Percentiles rank a stretch among this genome's conserved stretches.
phyloP scores from a whole-genome alignment of 345 rosid genomes.

The Gynandropsis gynandra region DNA sequence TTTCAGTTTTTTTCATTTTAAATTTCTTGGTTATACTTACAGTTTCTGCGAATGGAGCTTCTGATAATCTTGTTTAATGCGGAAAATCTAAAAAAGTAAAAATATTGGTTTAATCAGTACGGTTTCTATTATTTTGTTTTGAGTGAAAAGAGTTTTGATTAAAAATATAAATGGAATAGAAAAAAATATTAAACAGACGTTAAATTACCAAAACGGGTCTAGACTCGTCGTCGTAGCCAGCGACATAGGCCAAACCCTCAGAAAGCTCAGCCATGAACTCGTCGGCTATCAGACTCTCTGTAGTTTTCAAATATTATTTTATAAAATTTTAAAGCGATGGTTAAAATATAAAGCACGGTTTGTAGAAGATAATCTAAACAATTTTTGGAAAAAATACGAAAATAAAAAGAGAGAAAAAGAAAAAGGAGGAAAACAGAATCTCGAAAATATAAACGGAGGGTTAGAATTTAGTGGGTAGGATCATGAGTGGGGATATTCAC shows the following conservation, averaged over 20 bases:
- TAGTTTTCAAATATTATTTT: background rate
- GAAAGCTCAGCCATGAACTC: conserved; percentile 91
- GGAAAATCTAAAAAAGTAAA: conserved; percentile 63
- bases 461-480: conserved; percentile 28
- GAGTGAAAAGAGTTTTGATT: background rate
- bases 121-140: conserved; percentile 1
- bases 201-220: conserved; percentile 84
- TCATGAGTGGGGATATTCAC: conserved; percentile 33
- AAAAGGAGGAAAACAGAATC: conserved; percentile 20
- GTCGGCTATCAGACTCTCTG: conserved; percentile 87
- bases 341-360: no score
- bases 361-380: no score
- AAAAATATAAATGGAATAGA: background rate
- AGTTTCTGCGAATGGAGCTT: conserved; percentile 74
- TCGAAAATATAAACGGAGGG: conserved; percentile 19
- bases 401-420: background rate
- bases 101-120: background rate
- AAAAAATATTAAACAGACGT: background rate
- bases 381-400: no score
- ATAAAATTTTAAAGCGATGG: no score
- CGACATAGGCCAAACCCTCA: conserved; percentile 83
- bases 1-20: background rate
- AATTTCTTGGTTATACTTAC: conserved; percentile 36
- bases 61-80: conserved; percentile 86
- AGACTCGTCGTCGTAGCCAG: conserved; percentile 87